Base-by-base conservation (phyloP, 345 rosid species). In the Eucalyptus caleyi region DNA sequence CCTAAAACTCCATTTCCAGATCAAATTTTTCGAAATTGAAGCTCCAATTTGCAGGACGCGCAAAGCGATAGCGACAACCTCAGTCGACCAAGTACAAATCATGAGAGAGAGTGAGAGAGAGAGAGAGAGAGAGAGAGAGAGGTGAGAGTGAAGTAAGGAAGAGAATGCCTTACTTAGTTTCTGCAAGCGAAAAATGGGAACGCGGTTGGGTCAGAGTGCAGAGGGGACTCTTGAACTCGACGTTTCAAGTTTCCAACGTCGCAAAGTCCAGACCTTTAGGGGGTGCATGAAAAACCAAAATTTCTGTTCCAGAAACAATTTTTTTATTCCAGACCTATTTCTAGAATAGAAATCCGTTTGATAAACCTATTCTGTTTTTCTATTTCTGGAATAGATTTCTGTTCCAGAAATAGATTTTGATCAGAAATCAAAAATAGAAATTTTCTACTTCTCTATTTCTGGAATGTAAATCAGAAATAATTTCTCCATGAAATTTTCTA, bases 41-140 rank as follows among this genome's bases (percentile, higher is more conserved):
- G 40, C 82, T 34, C 82, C 45, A 34, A 42, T 72, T 37, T 37
- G 82, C 24, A 37, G 2, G 40, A 37, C 11, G 82, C 27, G 4
- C 45, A 10, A 34, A 2, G 27, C 45, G 26, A 72, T 19, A 37
- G 59, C 91, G 89, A 97, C 91, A 95, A 89, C 86, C 93, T 95
- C n/a, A 1, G 65, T 51, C 32, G 34, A 60, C 32, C 69, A 60
- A 60, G 4, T 13, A 27, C 69, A 60, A 60, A 4, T 60, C 69
- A 13, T 12, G n/a, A 62, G 92, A 94, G 67, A 59, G 14, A 24
- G 62, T 24, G 62, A 23, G 62, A 26, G 67, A 60, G 72, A 65
- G 77, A 65, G 21, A 65, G 77, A 65, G 56, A n/a, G n/a, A n/a
- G n/a, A n/a, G n/a, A n/a, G n/a, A n/a, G n/a, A n/a, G n/a, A n/a